phyloP scores from a whole-genome alignment of 2,329 filamentous ascomycete genomes.

The Phialemoniopsis sp. region DNA sequence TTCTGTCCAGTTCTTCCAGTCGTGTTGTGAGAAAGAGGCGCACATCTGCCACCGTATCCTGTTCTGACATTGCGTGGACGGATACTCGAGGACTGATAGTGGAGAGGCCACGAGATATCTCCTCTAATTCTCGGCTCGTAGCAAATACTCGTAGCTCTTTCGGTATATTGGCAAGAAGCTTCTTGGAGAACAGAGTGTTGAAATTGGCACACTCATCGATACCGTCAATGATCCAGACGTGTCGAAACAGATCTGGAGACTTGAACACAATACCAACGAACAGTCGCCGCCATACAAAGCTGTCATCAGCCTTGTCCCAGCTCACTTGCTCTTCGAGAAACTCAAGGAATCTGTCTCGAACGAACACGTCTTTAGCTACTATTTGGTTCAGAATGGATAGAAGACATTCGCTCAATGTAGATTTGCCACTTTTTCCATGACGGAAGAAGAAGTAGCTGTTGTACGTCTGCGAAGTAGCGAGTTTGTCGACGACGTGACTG shows the following conservation, averaged over 20 bases:
- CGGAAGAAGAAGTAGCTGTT: too few species aligned
- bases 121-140: conserved; percentile 19
- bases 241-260: conserved; percentile 8
- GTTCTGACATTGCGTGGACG: conserved; percentile 10
- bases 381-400: too few species aligned
- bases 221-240: conserved; percentile 23
- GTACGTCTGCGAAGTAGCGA: too few species aligned
- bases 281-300: too few species aligned
- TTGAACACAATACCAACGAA: too few species aligned
- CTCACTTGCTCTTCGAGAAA: too few species aligned
- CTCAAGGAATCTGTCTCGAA: too few species aligned
- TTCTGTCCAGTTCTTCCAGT: conserved; percentile 11
- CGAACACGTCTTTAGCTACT: too few species aligned
- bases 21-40: conserved; percentile 13
- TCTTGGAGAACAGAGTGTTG: conserved; percentile 11
- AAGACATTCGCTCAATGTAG: too few species aligned
- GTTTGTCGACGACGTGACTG: too few species aligned
- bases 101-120: conserved; percentile 16
- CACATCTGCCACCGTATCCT: conserved; percentile 18
- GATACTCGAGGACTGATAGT: conserved; percentile 11
- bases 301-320: too few species aligned
- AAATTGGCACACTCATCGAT: conserved; percentile 21
- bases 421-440: too few species aligned
- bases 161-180: conserved; percentile 13
- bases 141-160: conserved; percentile 17